Evolutionary conservation across 805 yeast genomes (phyloP).

Genomic region (Barnettozyma californica): DNA sequence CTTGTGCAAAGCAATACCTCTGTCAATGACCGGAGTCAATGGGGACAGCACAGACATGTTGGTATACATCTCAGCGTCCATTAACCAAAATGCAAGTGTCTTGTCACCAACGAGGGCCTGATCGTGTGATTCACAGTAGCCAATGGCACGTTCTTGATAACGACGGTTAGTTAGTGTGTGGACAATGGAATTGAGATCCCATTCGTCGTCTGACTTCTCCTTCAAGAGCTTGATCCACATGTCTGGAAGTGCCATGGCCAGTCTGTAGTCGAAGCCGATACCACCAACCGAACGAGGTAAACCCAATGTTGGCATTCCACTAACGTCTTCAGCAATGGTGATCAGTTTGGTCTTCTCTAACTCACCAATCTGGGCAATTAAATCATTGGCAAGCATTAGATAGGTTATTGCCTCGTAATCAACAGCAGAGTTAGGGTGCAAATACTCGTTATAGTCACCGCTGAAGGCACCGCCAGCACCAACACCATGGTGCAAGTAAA

Average conservation of each 20-base stretch:
- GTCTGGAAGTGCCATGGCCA: slow-evolving; percentile 97
- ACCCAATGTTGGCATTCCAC: slow-evolving; percentile 96
- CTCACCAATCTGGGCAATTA: slow-evolving; percentile 51
- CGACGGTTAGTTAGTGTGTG: slow-evolving; percentile 85
- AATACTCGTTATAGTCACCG: slow-evolving; percentile 90
- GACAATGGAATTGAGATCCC: slow-evolving; percentile 82
- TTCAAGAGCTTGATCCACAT: slow-evolving; percentile 97
- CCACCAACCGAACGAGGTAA: slow-evolving; percentile 72
- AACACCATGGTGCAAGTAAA: slow-evolving; percentile 87
- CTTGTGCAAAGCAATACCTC: slow-evolving; percentile 90
- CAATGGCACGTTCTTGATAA: slow-evolving; percentile 80
- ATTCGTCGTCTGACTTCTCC: slow-evolving; percentile 78
- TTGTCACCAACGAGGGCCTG: slow-evolving; percentile 98
- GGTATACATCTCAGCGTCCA: slow-evolving; percentile 98
- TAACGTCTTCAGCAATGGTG: slow-evolving; percentile 93
- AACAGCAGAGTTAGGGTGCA: slow-evolving; percentile 66
- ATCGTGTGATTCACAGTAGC: slow-evolving; percentile 93
- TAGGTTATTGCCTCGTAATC: slow-evolving; percentile 86
- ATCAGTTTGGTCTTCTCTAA: slow-evolving; percentile 45
- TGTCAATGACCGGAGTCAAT: slow-evolving; percentile 71
- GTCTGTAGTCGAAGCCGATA: slow-evolving; percentile 86
- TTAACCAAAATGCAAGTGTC: slow-evolving; percentile 93
- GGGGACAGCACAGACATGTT: slow-evolving; percentile 79
- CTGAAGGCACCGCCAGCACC: slow-evolving; percentile 78
- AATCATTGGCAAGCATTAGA: slow-evolving; percentile 83